These are phyloP conservation scores for Scolecobasidium constrictum DNA, from an alignment of 2,329 filamentous ascomycete species.

Conservation along the genomic window DNA sequence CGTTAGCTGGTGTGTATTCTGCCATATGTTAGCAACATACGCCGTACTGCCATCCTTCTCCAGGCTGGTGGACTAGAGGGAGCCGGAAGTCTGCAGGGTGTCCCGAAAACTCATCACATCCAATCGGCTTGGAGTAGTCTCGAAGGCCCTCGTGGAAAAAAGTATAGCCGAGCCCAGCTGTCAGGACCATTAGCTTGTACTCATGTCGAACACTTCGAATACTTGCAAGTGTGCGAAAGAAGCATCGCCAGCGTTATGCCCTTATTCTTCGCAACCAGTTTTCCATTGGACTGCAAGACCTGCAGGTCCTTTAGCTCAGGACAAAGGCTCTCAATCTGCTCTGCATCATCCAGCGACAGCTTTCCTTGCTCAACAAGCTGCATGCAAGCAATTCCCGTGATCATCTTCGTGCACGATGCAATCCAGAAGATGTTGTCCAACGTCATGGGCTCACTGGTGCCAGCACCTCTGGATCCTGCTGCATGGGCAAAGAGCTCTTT, in stretches of 20 bases:
- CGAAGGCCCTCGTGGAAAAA: conserved; percentile 42
- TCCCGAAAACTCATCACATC: conserved; percentile 5
- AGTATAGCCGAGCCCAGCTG: conserved; percentile 46
- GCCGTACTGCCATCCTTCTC: conserved; percentile 8
- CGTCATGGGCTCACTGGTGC: conserved; percentile 2
- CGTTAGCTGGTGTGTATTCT: conserved; percentile 26
- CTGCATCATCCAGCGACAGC: conserved; percentile 30
- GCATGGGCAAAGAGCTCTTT: conserved; percentile 38
- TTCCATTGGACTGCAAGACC: conserved; percentile 28
- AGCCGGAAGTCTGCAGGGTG: neutral
- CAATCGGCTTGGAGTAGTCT: conserved; percentile 22
- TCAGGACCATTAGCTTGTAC: too few species aligned
- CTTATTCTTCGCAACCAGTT: conserved; percentile 5
- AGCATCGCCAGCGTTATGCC: conserved; percentile 44
- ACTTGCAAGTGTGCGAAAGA: conserved; percentile 34
- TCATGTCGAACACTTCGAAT: too few species aligned
- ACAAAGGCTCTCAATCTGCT: conserved; percentile 27
- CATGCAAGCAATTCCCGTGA: conserved; percentile 34
- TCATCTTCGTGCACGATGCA: conserved; percentile 25
- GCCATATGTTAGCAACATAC: conserved; percentile 12
- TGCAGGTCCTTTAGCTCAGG: conserved; percentile 33
- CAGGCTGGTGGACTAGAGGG: conserved; percentile 8
- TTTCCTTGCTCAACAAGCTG: conserved; percentile 35
- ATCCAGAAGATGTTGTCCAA: conserved; percentile 29
- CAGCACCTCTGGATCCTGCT: conserved; percentile 35